Conservation (phyloP, 2,329 filamentous ascomycete genomes). For the Microcyclospora tardicrescens region DNA sequence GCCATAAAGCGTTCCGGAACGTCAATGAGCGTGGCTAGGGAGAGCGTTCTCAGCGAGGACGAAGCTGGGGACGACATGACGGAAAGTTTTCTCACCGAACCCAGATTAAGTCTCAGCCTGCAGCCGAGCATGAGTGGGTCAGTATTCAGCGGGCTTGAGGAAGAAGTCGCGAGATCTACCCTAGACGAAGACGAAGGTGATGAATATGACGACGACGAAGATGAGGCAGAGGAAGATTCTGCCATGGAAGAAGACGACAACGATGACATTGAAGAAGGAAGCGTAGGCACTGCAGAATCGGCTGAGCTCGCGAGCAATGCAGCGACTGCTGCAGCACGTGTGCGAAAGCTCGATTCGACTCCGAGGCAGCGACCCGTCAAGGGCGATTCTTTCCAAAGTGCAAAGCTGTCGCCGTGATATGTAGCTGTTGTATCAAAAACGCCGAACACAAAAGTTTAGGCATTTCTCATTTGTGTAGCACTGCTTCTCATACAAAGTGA, state of each 20-base stretch:
- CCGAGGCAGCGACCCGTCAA: too few relatives aligned
- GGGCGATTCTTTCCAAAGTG: too few relatives aligned
- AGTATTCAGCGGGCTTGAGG: slow-evolving; percentile 8
- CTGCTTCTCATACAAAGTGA: too few relatives aligned
- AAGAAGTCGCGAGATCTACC: slow-evolving; percentile 7
- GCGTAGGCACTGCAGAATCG: not conserved
- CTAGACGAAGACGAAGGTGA: not conserved
- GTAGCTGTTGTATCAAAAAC: too few relatives aligned
- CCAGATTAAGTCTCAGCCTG: slow-evolving; percentile 6
- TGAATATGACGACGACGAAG: not conserved
- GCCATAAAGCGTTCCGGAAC: slow-evolving; percentile 6
- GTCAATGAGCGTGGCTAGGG: slow-evolving; percentile 4
- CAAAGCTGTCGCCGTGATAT: too few relatives aligned
- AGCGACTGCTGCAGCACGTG: too few relatives aligned
- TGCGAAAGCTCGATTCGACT: too few relatives aligned
- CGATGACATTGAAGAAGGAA: slow-evolving; percentile 4
- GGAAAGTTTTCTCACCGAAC: slow-evolving; percentile 11
- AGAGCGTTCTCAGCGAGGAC: slow-evolving; percentile 20
- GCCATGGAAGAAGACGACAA: not conserved
- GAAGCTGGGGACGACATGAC: slow-evolving; percentile 17
- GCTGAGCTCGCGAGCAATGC: too few relatives aligned
- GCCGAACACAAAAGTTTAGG: too few relatives aligned
- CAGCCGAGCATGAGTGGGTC: slow-evolving; percentile 1
- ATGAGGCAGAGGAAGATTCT: not conserved
- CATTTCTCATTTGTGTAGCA: too few relatives aligned